Conservation (phyloP, 495 filamentous ascomycete species). For the Penicillium riverlandense region DNA sequence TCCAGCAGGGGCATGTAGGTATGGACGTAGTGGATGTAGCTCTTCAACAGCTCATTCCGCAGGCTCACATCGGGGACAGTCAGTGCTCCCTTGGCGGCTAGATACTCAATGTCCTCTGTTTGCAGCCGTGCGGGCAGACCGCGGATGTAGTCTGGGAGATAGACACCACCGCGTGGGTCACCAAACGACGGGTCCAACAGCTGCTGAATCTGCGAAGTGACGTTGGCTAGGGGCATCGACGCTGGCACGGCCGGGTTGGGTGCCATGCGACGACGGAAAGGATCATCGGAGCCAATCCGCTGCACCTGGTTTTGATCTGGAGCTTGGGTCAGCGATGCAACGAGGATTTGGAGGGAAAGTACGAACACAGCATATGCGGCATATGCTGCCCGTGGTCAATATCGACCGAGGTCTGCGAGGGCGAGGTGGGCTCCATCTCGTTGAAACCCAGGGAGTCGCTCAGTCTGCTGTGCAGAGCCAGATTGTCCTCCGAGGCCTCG, state of each 20-base stretch:
- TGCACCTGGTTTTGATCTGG: conserved; percentile 34
- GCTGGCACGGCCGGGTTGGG: conserved; percentile 31
- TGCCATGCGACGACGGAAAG: conserved; percentile 27
- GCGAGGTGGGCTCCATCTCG: conserved; percentile 30
- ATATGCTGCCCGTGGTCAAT: conserved; percentile 41
- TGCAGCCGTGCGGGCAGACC: conserved; percentile 61
- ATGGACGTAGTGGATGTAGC: conserved; percentile 77
- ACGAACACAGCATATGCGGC: conserved; percentile 42
- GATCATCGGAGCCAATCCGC: conserved; percentile 27
- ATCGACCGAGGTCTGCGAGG: conserved; percentile 35
- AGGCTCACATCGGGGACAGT: conserved; percentile 57
- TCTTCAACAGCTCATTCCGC: conserved; percentile 65
- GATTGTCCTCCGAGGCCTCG: conserved; percentile 30
- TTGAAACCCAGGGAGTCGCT: conserved; percentile 21
- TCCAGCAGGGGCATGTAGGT: conserved; percentile 87
- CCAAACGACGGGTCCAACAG: conserved; percentile 32
- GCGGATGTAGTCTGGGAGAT: conserved; percentile 65
- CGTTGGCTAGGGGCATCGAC: conserved; percentile 30
- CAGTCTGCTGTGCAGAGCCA: conserved; percentile 18
- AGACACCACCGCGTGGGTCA: conserved; percentile 20
- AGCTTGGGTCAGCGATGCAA: background rate
- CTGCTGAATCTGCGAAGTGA: conserved; percentile 33
- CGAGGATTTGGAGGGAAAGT: background rate
- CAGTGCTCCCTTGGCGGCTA: conserved; percentile 68
- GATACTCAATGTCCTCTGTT: conserved; percentile 67